These are phyloP conservation scores for Nannochloropsis gaditana DNA, from an alignment of 108 stramenopile genomes.

Conservation along the genomic window DNA sequence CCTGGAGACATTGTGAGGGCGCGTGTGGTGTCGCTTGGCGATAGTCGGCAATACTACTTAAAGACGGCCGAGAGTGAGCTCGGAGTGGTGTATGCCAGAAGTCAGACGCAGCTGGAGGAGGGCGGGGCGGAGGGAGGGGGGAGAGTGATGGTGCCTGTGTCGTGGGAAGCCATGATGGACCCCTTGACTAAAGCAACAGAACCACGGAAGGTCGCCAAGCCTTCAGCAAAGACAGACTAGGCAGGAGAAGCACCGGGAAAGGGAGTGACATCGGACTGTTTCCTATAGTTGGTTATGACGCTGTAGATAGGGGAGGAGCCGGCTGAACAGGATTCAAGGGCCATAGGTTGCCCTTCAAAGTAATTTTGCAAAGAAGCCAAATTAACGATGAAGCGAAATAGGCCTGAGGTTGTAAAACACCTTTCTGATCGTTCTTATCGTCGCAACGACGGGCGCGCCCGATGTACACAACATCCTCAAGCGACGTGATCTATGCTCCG, in stretches of 20 bases:
- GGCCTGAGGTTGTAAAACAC: too few species aligned
- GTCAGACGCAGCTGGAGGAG: constrained; percentile 33
- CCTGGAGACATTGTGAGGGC: constrained; percentile 75
- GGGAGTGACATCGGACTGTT: background rate
- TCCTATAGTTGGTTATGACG: too few species aligned
- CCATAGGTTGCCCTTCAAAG: too few species aligned
- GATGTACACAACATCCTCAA: too few species aligned
- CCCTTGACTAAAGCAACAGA: constrained; percentile 66
- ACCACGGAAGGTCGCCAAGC: constrained; percentile 79
- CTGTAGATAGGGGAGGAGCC: too few species aligned
- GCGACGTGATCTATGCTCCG: too few species aligned
- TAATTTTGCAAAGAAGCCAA: too few species aligned
- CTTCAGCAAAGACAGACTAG: constrained; percentile 28
- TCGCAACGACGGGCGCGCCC: too few species aligned
- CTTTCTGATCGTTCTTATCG: too few species aligned
- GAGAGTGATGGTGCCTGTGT: constrained; percentile 65
- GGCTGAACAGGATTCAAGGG: too few species aligned
- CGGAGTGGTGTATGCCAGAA: constrained; percentile 72
- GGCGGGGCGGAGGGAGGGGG: constrained; percentile 40
- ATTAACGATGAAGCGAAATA: too few species aligned
- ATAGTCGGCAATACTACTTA: constrained; percentile 68
- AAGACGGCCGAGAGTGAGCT: constrained; percentile 76
- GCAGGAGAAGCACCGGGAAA: constrained; percentile 31
- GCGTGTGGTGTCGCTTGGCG: constrained; percentile 68
- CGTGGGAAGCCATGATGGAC: constrained; percentile 58